These are phyloP conservation scores for Alternaria sp. DNA, from an alignment of 2,329 filamentous ascomycete genomes.

Conservation along the genomic window DNA sequence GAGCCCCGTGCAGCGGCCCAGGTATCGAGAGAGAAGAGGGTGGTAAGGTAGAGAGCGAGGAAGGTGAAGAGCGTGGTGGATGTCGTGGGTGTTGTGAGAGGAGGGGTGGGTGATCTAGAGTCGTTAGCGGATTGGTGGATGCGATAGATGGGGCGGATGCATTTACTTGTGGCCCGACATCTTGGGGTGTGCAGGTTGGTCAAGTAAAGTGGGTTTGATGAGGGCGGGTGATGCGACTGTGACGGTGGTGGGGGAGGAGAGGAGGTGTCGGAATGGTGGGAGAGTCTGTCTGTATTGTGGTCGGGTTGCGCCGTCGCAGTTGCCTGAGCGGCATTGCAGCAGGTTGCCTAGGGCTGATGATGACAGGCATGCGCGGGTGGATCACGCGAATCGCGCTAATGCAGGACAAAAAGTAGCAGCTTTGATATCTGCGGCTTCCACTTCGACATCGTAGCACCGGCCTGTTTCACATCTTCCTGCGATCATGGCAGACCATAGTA, in stretches of 20 bases:
- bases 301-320: neutral
- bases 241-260: neutral
- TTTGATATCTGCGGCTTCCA: constrained; percentile 1
- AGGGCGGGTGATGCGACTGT: neutral
- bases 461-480: neutral
- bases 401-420: constrained; percentile 17
- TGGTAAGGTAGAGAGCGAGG: constrained; percentile 52
- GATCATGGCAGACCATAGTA: constrained; percentile 1
- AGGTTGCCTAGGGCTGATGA: neutral
- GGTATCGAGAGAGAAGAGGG: constrained; percentile 50
- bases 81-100: constrained; percentile 20
- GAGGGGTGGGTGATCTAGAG: constrained; percentile 10
- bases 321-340: neutral
- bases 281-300: neutral
- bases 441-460: neutral
- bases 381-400: constrained; percentile 23
- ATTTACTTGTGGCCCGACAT: constrained; percentile 17
- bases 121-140: no score
- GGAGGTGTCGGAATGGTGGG: no score
- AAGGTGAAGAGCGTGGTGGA: constrained; percentile 42
- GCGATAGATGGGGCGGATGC: neutral
- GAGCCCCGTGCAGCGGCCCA: constrained; percentile 47
- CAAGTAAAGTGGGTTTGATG: fast-evolving
- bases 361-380: constrained; percentile 17
- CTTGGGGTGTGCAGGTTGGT: neutral